Evolutionary conservation across 192 early-diverging fungal genomes (phyloP), one percentile per base, ranked within the genome.

Genomic region (Backusella macrospora): DNA sequence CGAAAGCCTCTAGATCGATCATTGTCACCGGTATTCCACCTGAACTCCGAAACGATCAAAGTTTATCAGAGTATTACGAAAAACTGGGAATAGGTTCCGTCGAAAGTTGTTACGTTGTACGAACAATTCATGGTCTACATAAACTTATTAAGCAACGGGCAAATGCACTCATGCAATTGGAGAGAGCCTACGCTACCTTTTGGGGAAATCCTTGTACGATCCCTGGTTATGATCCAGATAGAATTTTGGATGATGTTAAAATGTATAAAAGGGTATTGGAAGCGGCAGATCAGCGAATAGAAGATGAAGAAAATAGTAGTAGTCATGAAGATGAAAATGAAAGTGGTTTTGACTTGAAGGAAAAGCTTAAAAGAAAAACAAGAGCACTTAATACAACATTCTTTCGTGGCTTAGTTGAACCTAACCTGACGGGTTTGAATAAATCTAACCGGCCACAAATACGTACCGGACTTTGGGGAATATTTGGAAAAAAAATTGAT

Each of bases 171-270:
- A 68, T 79, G 9, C 68, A 76, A 0, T 76, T 92, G 49, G 92
- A 94, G 74, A 69, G 72, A 13, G 84, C 78, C 9, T 91, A 88
- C 67, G 78, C 72, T 15, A 47, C 76, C 48, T 85, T 88, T 34
- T 86, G 88, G 73, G 89, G 89, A 7, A 94, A 94, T 72, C 92
- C 92, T 0, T 91, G 89, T 44, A 71, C 49, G 26, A 82, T 88
- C 39, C 84, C 82, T 14, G 85, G 84, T 38, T 91, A 94, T 67
- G 84, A 93, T 38, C 88, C 88, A 0, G 83, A 84, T 5, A 37
- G 64, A 45, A 75, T 83, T 7, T 26, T 79, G 42, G 67, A 82
- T 10, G 82, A 82, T 42, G 79, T 78, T 64, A 72, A 86, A 18
- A 38, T 73, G 62, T 55, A 72, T 43, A 44, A 48, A 13, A 62